Base-by-base conservation (phyloP, 2,329 filamentous ascomycete genomes). In the Trichothecium sympodiale region DNA sequence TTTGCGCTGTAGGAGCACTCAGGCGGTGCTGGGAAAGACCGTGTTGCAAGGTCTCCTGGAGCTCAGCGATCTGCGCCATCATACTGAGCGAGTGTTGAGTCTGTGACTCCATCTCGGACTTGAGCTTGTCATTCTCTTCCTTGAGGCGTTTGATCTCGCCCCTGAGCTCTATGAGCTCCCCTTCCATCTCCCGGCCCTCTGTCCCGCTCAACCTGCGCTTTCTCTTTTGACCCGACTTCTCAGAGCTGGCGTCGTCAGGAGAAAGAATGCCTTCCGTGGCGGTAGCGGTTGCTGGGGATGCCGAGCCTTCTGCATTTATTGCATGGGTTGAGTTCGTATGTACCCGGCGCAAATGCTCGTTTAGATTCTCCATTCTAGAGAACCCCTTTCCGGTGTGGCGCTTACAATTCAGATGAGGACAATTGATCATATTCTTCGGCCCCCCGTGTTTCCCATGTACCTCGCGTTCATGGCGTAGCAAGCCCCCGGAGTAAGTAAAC, bases 401-500 rank as follows among this genome's bases (percentile, higher is more conserved):
- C 56, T 94, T 94, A 70, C 89, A 96, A 53, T 85, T 86, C 27
- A 67, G 59, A 50, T 89, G 83, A 0, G 87, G 87, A 51, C 89
- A 96, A 64, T 85, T 83, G 37, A 94, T 71, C 3, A 82, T 80
- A 43, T 93, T 87, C 55, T 88, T 87, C 8, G 87, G 85, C 2
- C 86, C 87, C 37, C 86, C 84, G 49, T 94, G 82, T 61, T 89
- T 86, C 56, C 80, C 79, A 58, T 96, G 89, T 1, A 96, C 89
- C 59, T 96, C 89, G 43, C 89, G 80, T 59, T 94, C 83, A 60
- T 96, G 89, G 31, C 89, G 74, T 14, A 94, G 62, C 0, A 96
- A 74, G 4, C 89, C 89, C 13, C 89, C 89, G 0, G 84, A 89
- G 55, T 96, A 96, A 1, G 89, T 96, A 57, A 96, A 96, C 2